Percentiles rank a stretch among this genome's conserved stretches.
Conservation (phyloP, 2,329 filamentous ascomycete species). For the Aspergillus fumigatus region DNA sequence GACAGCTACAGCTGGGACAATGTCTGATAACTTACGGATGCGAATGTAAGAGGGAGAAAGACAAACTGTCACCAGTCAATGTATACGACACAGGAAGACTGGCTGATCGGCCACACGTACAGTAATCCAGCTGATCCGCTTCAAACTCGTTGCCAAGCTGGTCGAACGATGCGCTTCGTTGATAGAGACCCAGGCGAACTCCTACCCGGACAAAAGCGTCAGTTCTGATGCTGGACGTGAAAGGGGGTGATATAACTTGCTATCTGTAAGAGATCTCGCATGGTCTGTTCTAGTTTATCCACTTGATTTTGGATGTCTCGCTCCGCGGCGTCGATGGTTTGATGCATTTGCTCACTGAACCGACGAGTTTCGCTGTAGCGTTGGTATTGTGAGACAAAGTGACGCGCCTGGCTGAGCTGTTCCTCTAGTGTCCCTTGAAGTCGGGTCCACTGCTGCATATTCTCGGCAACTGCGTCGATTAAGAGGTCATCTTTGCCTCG, state of each 20-base stretch:
- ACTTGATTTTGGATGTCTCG: slow-evolving; percentile 9
- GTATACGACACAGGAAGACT: neutral
- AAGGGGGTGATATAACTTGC: neutral
- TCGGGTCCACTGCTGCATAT: slow-evolving; percentile 12
- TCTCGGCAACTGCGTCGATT: slow-evolving; percentile 12
- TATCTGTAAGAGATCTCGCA: slow-evolving; percentile 13
- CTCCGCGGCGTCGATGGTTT: slow-evolving; percentile 6
- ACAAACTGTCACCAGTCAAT: slow-evolving; percentile 8
- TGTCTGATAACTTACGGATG: slow-evolving; percentile 5
- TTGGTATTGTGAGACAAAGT: slow-evolving; percentile 11
- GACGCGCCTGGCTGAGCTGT: slow-evolving; percentile 9
- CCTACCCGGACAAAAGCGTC: neutral
- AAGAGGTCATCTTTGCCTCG: slow-evolving; percentile 10
- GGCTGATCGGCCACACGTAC: neutral
- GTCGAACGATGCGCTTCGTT: slow-evolving; percentile 15
- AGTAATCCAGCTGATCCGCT: slow-evolving; percentile 15
- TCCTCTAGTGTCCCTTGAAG: slow-evolving; percentile 9
- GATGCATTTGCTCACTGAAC: slow-evolving; percentile 10
- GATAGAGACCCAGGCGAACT: slow-evolving; percentile 15
- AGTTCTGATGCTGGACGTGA: neutral
- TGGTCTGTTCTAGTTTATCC: slow-evolving; percentile 13
- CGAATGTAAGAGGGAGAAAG: slow-evolving; percentile 11
- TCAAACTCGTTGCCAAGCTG: slow-evolving; percentile 12
- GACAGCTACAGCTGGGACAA: neutral
- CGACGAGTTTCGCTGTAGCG: slow-evolving; percentile 11